A percentile compares a stretch with the other conserved stretches of the same genome.
Conservation (phyloP, 2,329 filamentous ascomycete genomes). For the Fusarium chuoi region DNA sequence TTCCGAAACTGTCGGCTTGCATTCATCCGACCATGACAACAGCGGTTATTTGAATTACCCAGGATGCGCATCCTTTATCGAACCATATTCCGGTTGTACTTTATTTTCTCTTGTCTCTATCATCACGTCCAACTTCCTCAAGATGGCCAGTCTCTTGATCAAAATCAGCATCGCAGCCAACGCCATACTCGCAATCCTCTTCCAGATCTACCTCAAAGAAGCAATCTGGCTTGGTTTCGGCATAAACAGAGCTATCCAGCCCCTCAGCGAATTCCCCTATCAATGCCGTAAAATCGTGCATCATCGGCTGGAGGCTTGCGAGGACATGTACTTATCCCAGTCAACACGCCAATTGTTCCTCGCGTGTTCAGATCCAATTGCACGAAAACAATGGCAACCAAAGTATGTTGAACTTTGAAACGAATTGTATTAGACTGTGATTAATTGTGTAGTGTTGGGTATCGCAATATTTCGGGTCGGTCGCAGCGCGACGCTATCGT, state of each 20-base stretch:
- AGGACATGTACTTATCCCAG: constrained; percentile 43
- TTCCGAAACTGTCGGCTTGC: not conserved
- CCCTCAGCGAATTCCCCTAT: constrained; percentile 40
- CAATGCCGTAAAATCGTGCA: constrained; percentile 38
- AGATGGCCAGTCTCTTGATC: constrained; percentile 18
- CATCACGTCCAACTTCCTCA: fast-evolving
- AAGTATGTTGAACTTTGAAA: not conserved
- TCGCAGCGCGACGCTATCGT: constrained; percentile 47
- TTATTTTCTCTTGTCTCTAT: not conserved
- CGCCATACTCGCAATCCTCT: constrained; percentile 26
- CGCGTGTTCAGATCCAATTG: constrained; percentile 35
- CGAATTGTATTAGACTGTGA: too few species aligned
- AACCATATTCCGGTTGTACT: not conserved
- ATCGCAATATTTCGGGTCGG: constrained; percentile 44
- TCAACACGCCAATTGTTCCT: constrained; percentile 40
- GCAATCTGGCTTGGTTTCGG: constrained; percentile 37
- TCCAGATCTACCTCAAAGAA: constrained; percentile 39
- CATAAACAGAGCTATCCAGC: constrained; percentile 33
- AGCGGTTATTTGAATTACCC: fast-evolving
- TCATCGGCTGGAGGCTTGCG: constrained; percentile 33
- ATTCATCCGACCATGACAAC: not conserved
- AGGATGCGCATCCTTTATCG: not conserved
- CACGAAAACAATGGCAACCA: constrained; percentile 34
- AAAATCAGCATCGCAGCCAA: constrained; percentile 31
- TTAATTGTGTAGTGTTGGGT: constrained; percentile 10